Evolutionary conservation across 2,329 filamentous ascomycete species (phyloP), one percentile per base, ranked within the genome.

Genomic region (Cladophialophora immunda): DNA sequence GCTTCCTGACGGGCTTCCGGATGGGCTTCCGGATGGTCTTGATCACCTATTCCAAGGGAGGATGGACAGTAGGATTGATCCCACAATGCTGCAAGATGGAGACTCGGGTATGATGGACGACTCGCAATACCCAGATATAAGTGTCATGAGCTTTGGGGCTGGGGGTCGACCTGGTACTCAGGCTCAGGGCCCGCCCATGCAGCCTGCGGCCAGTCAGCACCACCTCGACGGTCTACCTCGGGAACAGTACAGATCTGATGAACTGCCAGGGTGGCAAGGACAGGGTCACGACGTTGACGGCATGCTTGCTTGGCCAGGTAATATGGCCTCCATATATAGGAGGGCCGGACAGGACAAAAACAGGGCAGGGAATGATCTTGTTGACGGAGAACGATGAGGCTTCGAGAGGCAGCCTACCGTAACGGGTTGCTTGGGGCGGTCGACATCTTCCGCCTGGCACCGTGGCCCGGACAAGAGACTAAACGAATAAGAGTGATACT

Each of bases 251-350:
- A n/a, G 36, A 38, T 2, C 58, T 17, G 15, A 29, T n/a, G 41
- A 50, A 11, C 56, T 62, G 32, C 9, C 47, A 41, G 53, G 32
- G 15, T 67, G 67, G 67, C 29, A 59, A 19, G 56, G 57, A 22
- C 32, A 50, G 45, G 56, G 19, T 15, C 38, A 29, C 15, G 19
- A 34, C 50, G 34, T 32, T 13, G 25, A 47, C 13, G 52, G 53
- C 9, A 47, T 50, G 9, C 59, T 70, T 25, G 65, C 68, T 22
- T 70, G 68, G 68, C 68, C 68, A 3, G 68, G 68, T 17, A 70
- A 56, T 9, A 56, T 70, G 58, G 65, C 65, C 4, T 66, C 65
- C 11, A 61, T 70, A 50, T 57, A 62, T 25, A 34, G 36, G 17
- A 27, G 57, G 13, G 19, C 7, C 11, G 50, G 47, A 32, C 34